Conservation (phyloP, 345 rosid species). For the sweet orange (Citrus sinensis) region DVS_A1.0 CM039167.1:9141001-9141500, state of each 20-base stretch:
- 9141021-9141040: slow-evolving; percentile 56
- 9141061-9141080: slow-evolving; percentile 89
- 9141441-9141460: neutral
- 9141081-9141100: slow-evolving; percentile 91
- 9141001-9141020: slow-evolving; percentile 11
- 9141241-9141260: slow-evolving; percentile 95
- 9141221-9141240: slow-evolving; percentile 81
- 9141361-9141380: neutral
- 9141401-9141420: neutral
- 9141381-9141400: neutral
- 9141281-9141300: slow-evolving; percentile 88
- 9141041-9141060: slow-evolving; percentile 91
- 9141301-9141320: slow-evolving; percentile 95
- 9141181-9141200: slow-evolving; percentile 89
- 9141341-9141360: slow-evolving; percentile 7
- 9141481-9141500: neutral
- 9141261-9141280: slow-evolving; percentile 86
- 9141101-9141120: slow-evolving; percentile 93
- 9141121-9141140: slow-evolving; percentile 81
- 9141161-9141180: slow-evolving; percentile 94
- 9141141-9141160: slow-evolving; percentile 85
- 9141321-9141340: slow-evolving; percentile 40
- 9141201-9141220: slow-evolving; percentile 78
- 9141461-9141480: neutral
- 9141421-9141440: neutral